Evolutionary conservation across 225 moss, liverwort and hornwort genomes (phyloP).

Genomic region (Antitrichia curtipendula): DNA sequence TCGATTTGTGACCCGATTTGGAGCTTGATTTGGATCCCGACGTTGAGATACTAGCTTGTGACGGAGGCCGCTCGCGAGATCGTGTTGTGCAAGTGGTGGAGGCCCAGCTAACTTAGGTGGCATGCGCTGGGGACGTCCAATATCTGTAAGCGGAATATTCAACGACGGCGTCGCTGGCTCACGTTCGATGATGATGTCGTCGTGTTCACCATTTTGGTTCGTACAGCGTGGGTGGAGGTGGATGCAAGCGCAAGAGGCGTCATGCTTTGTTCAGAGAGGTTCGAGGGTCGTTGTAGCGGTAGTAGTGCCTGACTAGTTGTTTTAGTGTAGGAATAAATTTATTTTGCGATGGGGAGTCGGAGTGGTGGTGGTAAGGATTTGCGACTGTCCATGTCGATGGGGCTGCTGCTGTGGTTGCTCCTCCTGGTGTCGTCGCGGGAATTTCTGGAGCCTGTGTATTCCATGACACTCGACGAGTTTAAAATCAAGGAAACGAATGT

Average conservation of each 20-base stretch:
- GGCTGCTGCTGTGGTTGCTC: neutral
- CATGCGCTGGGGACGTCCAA: neutral
- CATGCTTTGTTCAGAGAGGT: neutral
- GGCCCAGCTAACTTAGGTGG: neutral
- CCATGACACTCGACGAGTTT: neutral
- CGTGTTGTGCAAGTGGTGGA: neutral
- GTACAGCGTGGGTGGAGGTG: neutral
- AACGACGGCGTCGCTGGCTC: neutral
- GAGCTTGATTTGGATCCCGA: neutral
- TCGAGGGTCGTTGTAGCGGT: neutral
- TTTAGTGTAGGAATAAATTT: neutral
- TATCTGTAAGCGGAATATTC: neutral
- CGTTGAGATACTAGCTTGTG: neutral
- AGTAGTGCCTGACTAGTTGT: neutral
- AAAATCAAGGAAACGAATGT: conserved; percentile 3
- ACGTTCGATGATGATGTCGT: conserved; percentile 1
- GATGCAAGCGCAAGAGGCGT: neutral
- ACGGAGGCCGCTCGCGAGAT: neutral
- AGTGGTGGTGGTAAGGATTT: neutral
- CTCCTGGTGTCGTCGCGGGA: neutral
- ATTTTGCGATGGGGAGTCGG: neutral
- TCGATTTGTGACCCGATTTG: neutral
- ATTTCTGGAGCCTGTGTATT: neutral
- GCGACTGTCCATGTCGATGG: neutral
- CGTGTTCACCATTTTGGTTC: neutral